phyloP scores from a whole-genome alignment of 179 eudicot species.

The Vitellaria paradoxa region DNA sequence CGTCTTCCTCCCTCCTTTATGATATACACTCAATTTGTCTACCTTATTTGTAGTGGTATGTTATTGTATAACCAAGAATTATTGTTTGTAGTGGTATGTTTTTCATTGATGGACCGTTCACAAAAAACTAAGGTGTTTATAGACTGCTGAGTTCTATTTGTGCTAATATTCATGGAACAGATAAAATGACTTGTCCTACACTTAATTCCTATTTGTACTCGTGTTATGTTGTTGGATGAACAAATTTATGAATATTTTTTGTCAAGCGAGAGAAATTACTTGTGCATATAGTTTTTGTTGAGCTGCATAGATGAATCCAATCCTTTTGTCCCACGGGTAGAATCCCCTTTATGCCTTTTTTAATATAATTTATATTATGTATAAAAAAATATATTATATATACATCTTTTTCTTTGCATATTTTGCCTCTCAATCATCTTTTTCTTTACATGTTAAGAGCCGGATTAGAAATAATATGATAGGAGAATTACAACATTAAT shows the following conservation, averaged over 20 bases:
- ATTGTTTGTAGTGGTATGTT: too few relatives aligned
- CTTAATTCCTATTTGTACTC: not conserved
- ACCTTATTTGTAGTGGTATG: not conserved
- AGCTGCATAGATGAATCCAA: too few relatives aligned
- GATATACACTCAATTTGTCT: constrained; percentile 8
- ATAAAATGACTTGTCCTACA: not conserved
- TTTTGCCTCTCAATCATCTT: not conserved
- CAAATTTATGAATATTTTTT: not conserved
- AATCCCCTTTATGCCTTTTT: too few relatives aligned
- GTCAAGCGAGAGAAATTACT: not conserved
- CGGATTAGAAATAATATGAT: not conserved
- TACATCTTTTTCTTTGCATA: not conserved
- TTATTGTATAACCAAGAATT: not conserved
- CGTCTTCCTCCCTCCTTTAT: constrained; percentile 11
- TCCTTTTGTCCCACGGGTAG: too few relatives aligned
- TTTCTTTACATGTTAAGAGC: not conserved
- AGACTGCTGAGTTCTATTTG: not conserved
- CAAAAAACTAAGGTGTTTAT: not conserved
- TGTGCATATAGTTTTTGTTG: not conserved
- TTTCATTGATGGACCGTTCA: not conserved
- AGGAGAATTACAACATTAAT: not conserved
- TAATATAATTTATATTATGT: too few relatives aligned
- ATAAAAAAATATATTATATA: not conserved
- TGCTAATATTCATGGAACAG: not conserved
- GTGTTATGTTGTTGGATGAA: not conserved